phyloP scores from a whole-genome alignment of 345 rosid genomes.

The Hibiscus tridactylites region DNA sequence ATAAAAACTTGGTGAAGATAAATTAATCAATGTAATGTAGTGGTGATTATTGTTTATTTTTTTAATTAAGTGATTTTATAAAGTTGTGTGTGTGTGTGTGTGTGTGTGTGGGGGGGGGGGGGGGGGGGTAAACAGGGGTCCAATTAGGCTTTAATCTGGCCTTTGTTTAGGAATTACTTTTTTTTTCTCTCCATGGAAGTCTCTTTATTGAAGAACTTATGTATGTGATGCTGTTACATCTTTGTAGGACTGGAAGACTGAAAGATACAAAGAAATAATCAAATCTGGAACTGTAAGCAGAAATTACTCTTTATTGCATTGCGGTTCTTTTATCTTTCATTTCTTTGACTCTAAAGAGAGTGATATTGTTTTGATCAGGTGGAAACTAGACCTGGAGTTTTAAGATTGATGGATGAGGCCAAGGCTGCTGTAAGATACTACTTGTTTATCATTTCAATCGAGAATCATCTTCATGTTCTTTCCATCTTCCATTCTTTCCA shows the following conservation, averaged over 20 bases:
- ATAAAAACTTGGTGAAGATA: too few species aligned
- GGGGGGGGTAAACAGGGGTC: neutral
- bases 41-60: too few species aligned
- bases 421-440: slow-evolving; percentile 67
- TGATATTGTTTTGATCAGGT: slow-evolving; percentile 41
- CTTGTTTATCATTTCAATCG: neutral
- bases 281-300: slow-evolving; percentile 85
- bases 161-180: neutral
- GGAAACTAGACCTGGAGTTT: slow-evolving; percentile 84
- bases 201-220: neutral
- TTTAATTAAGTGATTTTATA: too few species aligned
- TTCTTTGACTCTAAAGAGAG: neutral
- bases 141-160: neutral
- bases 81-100: too few species aligned
- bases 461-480: neutral
- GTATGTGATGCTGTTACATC: neutral
- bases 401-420: slow-evolving; percentile 90
- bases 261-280: slow-evolving; percentile 84
- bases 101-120: too few species aligned
- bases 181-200: neutral
- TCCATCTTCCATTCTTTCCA: neutral
- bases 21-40: neutral
- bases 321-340: neutral
- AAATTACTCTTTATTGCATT: neutral
- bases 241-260: slow-evolving; percentile 92